Conservation (phyloP, 306 rosid species). For the Dryas octopetala region DNA sequence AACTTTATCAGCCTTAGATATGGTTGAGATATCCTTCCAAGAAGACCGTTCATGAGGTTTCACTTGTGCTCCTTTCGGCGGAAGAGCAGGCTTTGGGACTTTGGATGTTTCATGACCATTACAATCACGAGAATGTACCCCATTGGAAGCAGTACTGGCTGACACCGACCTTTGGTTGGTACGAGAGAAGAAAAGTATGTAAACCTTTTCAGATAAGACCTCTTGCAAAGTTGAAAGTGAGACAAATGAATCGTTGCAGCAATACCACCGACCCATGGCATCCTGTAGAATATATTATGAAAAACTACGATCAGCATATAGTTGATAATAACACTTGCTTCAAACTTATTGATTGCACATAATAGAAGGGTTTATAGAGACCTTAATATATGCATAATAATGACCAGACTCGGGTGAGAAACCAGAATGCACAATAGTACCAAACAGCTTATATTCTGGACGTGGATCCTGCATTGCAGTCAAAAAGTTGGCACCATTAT, state of each 20-base stretch:
- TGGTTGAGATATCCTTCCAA: slow-evolving; percentile 42
- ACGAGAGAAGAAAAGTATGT: slow-evolving; percentile 90
- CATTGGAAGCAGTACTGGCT: slow-evolving; percentile 50
- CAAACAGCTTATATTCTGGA: slow-evolving; percentile 96
- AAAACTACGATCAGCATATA: slow-evolving; percentile 19
- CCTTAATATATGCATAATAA: slow-evolving; percentile 96
- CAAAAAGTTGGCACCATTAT: not conserved
- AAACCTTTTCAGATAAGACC: slow-evolving; percentile 93
- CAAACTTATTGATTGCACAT: not conserved
- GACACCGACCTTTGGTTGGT: slow-evolving; percentile 68
- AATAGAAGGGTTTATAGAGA: slow-evolving; percentile 16
- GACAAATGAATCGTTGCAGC: slow-evolving; percentile 88
- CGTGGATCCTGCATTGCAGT: slow-evolving; percentile 68
- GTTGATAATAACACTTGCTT: not conserved
- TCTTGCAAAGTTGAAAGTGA: slow-evolving; percentile 74
- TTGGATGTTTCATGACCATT: slow-evolving; percentile 67
- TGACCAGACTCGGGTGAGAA: slow-evolving; percentile 96
- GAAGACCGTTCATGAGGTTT: slow-evolving; percentile 56
- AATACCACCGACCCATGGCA: slow-evolving; percentile 86
- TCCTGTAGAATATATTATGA: slow-evolving; percentile 52
- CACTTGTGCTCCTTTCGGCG: slow-evolving; percentile 40
- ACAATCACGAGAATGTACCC: slow-evolving; percentile 54
- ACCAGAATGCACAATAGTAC: slow-evolving; percentile 97
- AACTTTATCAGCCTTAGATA: slow-evolving; percentile 54
- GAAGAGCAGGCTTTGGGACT: slow-evolving; percentile 43